Evolutionary conservation across 345 rosid species (phyloP).

Genomic region (Eutrema yunnanense): DNA sequence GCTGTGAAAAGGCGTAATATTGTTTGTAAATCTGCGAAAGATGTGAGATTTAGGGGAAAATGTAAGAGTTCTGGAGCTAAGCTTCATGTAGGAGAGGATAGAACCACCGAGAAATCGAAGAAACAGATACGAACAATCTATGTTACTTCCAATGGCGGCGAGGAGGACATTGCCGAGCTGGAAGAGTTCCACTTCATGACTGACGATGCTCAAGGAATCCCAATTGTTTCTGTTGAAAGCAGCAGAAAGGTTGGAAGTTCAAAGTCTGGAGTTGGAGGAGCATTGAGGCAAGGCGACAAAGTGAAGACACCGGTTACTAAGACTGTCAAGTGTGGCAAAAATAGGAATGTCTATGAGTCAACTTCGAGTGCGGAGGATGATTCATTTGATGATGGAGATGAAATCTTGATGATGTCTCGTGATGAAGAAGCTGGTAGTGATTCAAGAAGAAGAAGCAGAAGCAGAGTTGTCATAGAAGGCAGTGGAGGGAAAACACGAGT

Average conservation of each 20-base stretch:
- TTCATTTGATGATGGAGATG: neutral
- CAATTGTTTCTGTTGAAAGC: neutral
- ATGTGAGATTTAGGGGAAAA: conserved; percentile 17
- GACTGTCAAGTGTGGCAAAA: conserved; percentile 46
- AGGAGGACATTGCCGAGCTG: conserved; percentile 49
- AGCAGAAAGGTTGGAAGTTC: conserved; percentile 1
- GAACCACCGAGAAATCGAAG: conserved; percentile 33
- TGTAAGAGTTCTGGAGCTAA: neutral
- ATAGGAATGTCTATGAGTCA: conserved; percentile 37
- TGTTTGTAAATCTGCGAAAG: conserved; percentile 31
- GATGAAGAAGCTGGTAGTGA: neutral
- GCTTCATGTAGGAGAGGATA: conserved; percentile 25
- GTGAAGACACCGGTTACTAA: conserved; percentile 42
- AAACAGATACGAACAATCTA: conserved; percentile 41
- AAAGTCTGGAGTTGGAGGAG: conserved; percentile 22
- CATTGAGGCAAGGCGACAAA: conserved; percentile 7
- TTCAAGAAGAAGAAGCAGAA: neutral
- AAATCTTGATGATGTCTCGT: neutral
- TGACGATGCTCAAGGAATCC: conserved; percentile 24
- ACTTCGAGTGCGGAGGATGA: conserved; percentile 34
- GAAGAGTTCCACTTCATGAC: conserved; percentile 51
- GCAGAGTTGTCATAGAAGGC: neutral
- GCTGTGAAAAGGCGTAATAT: conserved; percentile 32
- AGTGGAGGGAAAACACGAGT: conserved; percentile 11
- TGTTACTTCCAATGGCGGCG: conserved; percentile 37